Conservation (phyloP, 2,329 filamentous ascomycete genomes). For the Cladorrhinum sp. region DNA sequence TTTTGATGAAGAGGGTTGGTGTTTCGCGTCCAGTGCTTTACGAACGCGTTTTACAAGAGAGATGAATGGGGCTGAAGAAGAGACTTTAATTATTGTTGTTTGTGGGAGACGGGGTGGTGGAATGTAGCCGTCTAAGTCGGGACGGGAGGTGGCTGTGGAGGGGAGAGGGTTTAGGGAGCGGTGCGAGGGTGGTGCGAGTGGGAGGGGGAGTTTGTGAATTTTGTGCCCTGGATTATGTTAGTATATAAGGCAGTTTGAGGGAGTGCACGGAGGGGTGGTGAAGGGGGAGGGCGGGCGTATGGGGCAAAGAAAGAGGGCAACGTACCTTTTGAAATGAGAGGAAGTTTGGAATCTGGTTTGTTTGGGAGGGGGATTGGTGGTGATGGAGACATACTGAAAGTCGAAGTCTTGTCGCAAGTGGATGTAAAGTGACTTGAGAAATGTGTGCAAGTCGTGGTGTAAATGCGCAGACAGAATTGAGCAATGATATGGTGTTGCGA, state of each 20-base stretch:
- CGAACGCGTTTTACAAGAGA: slow-evolving; percentile 63
- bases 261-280: too few relatives aligned
- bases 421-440: not conserved
- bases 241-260: too few relatives aligned
- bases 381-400: not conserved
- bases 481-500: too few relatives aligned
- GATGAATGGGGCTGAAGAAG: slow-evolving; percentile 63
- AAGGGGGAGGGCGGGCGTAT: too few relatives aligned
- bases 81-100: slow-evolving; percentile 59
- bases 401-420: not conserved
- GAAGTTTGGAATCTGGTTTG: not conserved
- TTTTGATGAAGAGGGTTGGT: slow-evolving; percentile 41
- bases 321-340: not conserved
- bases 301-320: too few relatives aligned
- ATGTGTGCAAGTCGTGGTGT: not conserved
- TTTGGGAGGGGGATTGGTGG: not conserved
- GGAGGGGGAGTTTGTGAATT: slow-evolving; percentile 47
- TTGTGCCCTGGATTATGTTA: not conserved
- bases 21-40: slow-evolving; percentile 56
- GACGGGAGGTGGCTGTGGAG: not conserved
- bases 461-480: not conserved
- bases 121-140: slow-evolving; percentile 27
- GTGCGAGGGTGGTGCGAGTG: slow-evolving; percentile 11
- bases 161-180: slow-evolving; percentile 6
- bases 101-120: slow-evolving; percentile 22